Evolutionary conservation across 768 basidiomycete genomes (phyloP).

Genomic region (Candolleomyces efflorescens): DNA sequence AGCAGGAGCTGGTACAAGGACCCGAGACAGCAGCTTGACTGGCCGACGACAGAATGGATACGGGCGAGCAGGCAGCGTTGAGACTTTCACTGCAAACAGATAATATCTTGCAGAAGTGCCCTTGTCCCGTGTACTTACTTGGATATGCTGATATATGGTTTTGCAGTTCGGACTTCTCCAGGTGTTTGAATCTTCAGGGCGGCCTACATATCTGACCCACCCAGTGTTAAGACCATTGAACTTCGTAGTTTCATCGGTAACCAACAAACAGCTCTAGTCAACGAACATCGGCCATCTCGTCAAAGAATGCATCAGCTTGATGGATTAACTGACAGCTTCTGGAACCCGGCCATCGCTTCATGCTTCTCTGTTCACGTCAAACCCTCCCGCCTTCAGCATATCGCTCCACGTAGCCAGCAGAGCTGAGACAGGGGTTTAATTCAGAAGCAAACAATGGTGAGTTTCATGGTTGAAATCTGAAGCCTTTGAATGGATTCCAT

Average conservation of each 20-base stretch:
- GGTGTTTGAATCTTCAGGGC: not conserved
- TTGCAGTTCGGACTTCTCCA: not conserved
- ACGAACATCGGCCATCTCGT: slow-evolving; percentile 1
- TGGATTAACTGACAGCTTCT: not conserved
- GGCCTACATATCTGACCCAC: not conserved
- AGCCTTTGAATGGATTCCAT: too few species aligned
- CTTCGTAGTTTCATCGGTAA: not conserved
- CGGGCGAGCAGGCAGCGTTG: slow-evolving; percentile 20
- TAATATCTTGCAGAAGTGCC: slow-evolving; percentile 3
- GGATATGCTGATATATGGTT: not conserved
- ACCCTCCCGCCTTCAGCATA: not conserved
- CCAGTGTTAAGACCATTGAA: not conserved
- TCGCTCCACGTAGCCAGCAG: too few species aligned
- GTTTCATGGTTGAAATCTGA: too few species aligned
- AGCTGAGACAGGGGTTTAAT: not conserved
- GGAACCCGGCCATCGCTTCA: not conserved
- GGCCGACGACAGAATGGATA: slow-evolving; percentile 18
- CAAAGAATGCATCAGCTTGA: slow-evolving; percentile 4
- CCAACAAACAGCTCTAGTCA: not conserved
- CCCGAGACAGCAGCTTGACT: slow-evolving; percentile 19
- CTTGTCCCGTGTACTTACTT: not conserved
- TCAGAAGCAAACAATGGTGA: not conserved
- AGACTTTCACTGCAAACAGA: slow-evolving; percentile 11
- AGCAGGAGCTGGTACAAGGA: slow-evolving; percentile 15
- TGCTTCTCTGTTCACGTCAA: slow-evolving; percentile 5